Conservation (phyloP, 2,329 filamentous ascomycete genomes). For the Fusarium globosum region DNA sequence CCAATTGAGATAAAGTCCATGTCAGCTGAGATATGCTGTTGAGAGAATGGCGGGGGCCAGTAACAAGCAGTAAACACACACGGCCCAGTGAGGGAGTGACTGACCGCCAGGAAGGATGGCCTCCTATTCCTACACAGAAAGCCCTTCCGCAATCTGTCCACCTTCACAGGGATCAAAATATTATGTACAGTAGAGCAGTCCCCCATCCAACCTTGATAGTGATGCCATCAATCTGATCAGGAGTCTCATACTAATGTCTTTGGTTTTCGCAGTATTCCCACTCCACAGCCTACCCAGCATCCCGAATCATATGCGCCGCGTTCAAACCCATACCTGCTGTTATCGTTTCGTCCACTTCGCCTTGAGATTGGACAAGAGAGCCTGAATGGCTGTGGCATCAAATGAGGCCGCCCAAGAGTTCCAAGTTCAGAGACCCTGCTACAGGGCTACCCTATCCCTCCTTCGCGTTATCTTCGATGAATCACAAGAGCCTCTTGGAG, state of each 20-base stretch:
- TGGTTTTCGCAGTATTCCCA: background rate
- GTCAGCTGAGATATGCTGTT: too few species aligned
- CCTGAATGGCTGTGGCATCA: rapidly evolving
- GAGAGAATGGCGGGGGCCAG: background rate
- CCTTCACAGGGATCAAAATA: too few species aligned
- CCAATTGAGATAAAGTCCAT: rapidly evolving
- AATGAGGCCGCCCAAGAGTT: rapidly evolving
- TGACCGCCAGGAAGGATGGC: too few species aligned
- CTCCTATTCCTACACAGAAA: rapidly evolving
- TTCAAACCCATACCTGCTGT: rapidly evolving
- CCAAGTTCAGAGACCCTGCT: background rate
- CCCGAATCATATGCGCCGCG: background rate
- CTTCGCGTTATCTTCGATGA: rapidly evolving
- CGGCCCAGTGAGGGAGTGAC: rapidly evolving
- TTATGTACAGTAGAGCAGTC: rapidly evolving
- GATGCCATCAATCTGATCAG: background rate
- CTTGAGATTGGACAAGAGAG: background rate
- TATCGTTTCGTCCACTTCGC: background rate
- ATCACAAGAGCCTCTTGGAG: background rate
- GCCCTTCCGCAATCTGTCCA: rapidly evolving
- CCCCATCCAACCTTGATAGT: rapidly evolving
- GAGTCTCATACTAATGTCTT: background rate
- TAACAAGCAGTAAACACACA: rapidly evolving
- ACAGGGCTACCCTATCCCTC: rapidly evolving
- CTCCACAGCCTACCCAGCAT: background rate